These are phyloP conservation scores for Lachnum nothofagi DNA, from an alignment of 2,329 filamentous ascomycete species.

Conservation along the genomic window DNA sequence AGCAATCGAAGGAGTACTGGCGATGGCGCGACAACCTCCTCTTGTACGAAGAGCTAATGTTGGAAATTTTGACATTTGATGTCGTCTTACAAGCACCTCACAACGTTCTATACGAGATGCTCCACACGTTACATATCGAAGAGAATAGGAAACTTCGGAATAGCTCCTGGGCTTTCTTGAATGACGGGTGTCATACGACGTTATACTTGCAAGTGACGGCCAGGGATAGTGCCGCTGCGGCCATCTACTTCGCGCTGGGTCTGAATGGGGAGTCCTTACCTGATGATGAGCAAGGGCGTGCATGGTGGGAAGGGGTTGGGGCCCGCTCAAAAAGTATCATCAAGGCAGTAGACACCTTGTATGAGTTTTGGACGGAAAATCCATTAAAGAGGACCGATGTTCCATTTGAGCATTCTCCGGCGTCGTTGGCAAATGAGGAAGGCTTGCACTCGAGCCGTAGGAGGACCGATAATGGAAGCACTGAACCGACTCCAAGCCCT, in stretches of 20 bases:
- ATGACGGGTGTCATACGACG: constrained; percentile 79
- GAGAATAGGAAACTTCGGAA: constrained; percentile 80
- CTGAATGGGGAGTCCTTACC: constrained; percentile 67
- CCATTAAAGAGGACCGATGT: constrained; percentile 43
- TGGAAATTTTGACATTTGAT: constrained; percentile 91
- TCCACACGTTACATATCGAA: constrained; percentile 66
- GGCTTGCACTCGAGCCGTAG: constrained; percentile 27
- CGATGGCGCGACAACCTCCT: constrained; percentile 93
- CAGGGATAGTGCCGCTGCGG: constrained; percentile 74
- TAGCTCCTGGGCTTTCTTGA: constrained; percentile 88
- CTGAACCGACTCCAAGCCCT: constrained; percentile 14
- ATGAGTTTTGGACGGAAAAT: constrained; percentile 62
- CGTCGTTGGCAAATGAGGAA: constrained; percentile 19
- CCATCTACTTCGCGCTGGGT: constrained; percentile 80
- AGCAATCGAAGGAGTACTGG: constrained; percentile 98
- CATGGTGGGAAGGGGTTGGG: constrained; percentile 82
- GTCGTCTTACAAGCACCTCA: constrained; percentile 87
- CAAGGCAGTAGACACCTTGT: constrained; percentile 71
- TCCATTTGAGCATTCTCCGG: constrained; percentile 25
- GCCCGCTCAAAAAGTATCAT: constrained; percentile 66
- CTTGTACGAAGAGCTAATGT: constrained; percentile 83
- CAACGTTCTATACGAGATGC: constrained; percentile 73
- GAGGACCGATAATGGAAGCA: constrained; percentile 19
- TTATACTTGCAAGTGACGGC: constrained; percentile 77
- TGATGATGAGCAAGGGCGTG: constrained; percentile 66